Conservation (phyloP, 768 basidiomycete species). For the Kondoa subrosea region DNA sequence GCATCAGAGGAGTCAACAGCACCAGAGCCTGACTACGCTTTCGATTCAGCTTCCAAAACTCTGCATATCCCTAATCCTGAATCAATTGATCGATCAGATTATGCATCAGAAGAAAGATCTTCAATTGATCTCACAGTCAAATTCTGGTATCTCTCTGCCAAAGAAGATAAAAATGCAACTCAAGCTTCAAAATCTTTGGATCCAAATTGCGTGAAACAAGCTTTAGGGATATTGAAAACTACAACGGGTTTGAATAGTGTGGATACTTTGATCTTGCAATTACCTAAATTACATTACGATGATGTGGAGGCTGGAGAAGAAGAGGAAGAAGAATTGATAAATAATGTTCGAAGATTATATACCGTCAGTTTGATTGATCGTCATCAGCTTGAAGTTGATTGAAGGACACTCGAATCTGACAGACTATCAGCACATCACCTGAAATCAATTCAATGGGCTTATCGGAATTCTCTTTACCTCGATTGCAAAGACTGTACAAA, state of each 20-base stretch:
- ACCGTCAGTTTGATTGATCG: neutral
- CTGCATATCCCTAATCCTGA: neutral
- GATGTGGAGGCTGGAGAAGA: neutral
- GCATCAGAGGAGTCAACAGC: neutral
- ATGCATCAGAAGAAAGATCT: slow-evolving; percentile 2
- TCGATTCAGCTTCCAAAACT: neutral
- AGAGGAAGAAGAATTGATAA: neutral
- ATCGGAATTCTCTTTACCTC: slow-evolving; percentile 17
- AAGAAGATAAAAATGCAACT: neutral
- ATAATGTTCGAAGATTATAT: neutral
- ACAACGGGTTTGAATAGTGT: slow-evolving; percentile 14
- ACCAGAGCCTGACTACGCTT: neutral
- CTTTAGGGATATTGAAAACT: slow-evolving; percentile 4
- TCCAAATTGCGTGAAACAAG: slow-evolving; percentile 12
- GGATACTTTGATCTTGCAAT: slow-evolving; percentile 19
- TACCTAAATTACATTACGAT: slow-evolving; percentile 14
- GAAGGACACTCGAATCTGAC: too few relatives aligned
- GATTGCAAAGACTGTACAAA: slow-evolving; percentile 8
- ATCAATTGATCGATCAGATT: neutral
- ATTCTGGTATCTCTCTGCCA: slow-evolving; percentile 17
- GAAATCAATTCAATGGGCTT: too few relatives aligned
- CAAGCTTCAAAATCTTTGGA: neutral
- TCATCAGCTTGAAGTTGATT: too few relatives aligned
- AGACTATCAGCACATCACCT: too few relatives aligned
- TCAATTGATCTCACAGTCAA: slow-evolving; percentile 17